Conservation (phyloP, 768 basidiomycete genomes). For the Tephrocybe sp. region DNA sequence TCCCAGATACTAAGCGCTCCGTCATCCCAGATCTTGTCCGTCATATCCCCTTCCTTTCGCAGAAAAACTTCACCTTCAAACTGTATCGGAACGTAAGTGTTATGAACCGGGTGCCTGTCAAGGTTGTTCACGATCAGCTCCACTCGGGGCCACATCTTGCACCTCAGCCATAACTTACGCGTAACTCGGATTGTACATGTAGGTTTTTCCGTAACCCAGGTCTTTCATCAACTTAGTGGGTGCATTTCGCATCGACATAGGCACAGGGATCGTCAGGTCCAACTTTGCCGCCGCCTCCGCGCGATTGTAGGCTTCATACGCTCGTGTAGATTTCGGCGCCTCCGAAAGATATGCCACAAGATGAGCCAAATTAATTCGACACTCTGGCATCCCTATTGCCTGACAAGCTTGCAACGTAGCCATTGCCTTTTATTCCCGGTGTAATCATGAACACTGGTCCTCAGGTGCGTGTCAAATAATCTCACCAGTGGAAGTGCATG, state of each 20-base stretch:
- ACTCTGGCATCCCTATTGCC: conserved; percentile 77
- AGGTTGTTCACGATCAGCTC: neutral
- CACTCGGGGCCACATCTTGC: neutral
- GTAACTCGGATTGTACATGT: conserved; percentile 62
- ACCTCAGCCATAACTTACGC: conserved; percentile 31
- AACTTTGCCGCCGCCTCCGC: conserved; percentile 61
- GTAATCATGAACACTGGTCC: neutral
- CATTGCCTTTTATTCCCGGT: conserved; percentile 43
- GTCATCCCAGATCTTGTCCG: conserved; percentile 61
- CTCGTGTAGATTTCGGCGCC: conserved; percentile 76
- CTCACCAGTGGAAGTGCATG: conserved; percentile 72
- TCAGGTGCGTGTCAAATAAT: conserved; percentile 7
- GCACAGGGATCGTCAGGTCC: conserved; percentile 58
- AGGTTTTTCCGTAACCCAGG: conserved; percentile 63
- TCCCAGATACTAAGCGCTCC: conserved; percentile 56
- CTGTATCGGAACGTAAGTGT: conserved; percentile 57
- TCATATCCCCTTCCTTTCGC: conserved; percentile 37
- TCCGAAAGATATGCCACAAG: conserved; percentile 77
- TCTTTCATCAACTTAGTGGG: conserved; percentile 70
- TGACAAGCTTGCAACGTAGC: conserved; percentile 65
- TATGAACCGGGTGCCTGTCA: conserved; percentile 59
- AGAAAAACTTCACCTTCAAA: conserved; percentile 44
- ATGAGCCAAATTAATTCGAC: conserved; percentile 76
- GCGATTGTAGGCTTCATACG: conserved; percentile 73
- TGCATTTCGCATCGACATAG: conserved; percentile 73